phyloP scores from a whole-genome alignment of 805 yeast genomes.

The Candida xiaguanensis region DNA sequence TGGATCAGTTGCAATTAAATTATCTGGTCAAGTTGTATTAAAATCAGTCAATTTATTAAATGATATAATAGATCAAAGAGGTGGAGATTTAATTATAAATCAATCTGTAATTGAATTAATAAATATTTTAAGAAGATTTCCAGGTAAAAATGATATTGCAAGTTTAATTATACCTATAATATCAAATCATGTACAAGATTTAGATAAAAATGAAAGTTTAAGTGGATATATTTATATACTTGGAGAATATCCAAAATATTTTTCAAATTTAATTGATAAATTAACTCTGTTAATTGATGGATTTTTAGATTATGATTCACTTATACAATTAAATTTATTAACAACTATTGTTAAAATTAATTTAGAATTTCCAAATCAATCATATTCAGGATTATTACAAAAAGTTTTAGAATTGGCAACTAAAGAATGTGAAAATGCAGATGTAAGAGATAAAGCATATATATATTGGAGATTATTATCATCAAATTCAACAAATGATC shows the following conservation, averaged over 20 bases:
- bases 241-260: constrained; percentile 66
- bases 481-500: constrained; percentile 30
- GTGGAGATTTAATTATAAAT: constrained; percentile 56
- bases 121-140: constrained; percentile 64
- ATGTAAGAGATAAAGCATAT: constrained; percentile 76
- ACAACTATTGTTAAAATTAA: constrained; percentile 61
- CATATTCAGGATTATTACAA: constrained; percentile 47
- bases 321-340: constrained; percentile 56
- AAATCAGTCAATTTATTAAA: constrained; percentile 60
- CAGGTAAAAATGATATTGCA: constrained; percentile 45
- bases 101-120: constrained; percentile 61
- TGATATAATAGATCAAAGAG: constrained; percentile 59
- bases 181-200: constrained; percentile 43
- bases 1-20: constrained; percentile 68
- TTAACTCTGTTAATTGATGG: constrained; percentile 45
- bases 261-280: constrained; percentile 48
- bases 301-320: constrained; percentile 57
- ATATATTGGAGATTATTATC: constrained; percentile 78
- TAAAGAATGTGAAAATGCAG: constrained; percentile 64
- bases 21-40: constrained; percentile 43
- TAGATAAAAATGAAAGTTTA: constrained; percentile 48
- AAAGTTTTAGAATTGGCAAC: constrained; percentile 60
- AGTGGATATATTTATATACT: constrained; percentile 65
- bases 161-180: constrained; percentile 55
- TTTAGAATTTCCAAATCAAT: constrained; percentile 14